phyloP scores from a whole-genome alignment of 371 early-diverging fungal genomes.

The Mortierella sp. region DNA sequence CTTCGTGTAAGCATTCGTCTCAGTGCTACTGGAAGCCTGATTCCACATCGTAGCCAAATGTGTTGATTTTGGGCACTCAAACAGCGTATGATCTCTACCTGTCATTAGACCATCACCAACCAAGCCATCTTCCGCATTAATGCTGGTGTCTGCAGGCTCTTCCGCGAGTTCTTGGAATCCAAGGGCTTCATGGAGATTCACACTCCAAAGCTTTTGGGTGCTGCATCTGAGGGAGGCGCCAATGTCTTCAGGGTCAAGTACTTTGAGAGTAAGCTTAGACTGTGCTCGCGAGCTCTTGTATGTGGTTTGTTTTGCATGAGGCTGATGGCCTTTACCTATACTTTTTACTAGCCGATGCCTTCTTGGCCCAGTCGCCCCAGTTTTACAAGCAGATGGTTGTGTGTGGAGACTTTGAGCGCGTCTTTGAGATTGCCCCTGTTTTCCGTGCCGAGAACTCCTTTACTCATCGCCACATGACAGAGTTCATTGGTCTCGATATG shows the following conservation, averaged over 20 bases:
- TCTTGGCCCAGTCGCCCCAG: slow-evolving; percentile 99
- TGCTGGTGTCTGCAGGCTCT: slow-evolving; percentile 92
- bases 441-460: slow-evolving; percentile 99
- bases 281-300: neutral
- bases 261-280: slow-evolving; percentile 84
- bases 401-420: slow-evolving; percentile 97
- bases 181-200: slow-evolving; percentile 98
- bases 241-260: slow-evolving; percentile 98
- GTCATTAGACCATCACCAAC: slow-evolving; percentile 87
- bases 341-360: slow-evolving; percentile 76
- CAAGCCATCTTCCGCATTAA: slow-evolving; percentile 99
- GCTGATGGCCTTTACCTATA: neutral
- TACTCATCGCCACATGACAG: slow-evolving; percentile 99
- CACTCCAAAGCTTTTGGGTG: slow-evolving; percentile 97
- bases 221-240: slow-evolving; percentile 99
- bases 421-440: slow-evolving; percentile 99
- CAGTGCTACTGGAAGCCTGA: too few relatives aligned
- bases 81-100: too few relatives aligned
- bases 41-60: too few relatives aligned
- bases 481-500: slow-evolving; percentile 99
- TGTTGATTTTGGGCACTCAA: too few relatives aligned
- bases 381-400: slow-evolving; percentile 99
- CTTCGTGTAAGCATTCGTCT: slow-evolving; percentile 80
- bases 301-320: neutral
- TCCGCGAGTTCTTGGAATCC: slow-evolving; percentile 92